Base-by-base conservation (phyloP, 2,329 filamentous ascomycete genomes). In the Aspergillus carbonarius region DNA sequence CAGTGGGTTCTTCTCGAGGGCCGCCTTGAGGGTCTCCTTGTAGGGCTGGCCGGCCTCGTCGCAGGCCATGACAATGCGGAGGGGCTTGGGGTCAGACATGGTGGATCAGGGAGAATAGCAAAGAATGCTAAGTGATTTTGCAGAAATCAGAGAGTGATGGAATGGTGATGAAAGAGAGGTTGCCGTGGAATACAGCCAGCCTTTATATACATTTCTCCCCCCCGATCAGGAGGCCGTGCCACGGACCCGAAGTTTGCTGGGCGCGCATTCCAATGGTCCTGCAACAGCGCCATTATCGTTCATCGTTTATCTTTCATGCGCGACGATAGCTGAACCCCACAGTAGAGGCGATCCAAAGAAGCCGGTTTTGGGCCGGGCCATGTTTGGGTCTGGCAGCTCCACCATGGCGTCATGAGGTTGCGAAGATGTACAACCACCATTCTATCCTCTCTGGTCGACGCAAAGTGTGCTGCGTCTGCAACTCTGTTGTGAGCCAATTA, bases 1-100 rank as follows among this genome's bases (percentile, higher is more conserved):
- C 61, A 87, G 85, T 2, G 83, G 76, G 76, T 90, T 85, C 49
- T 83, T 80, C 64, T 88, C 81, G 60, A 96, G 85, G 70, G 91
- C 87, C 54, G 82, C 80, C 72, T 90, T 91, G 78, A 96, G 88
- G 66, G 85, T 84, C 72, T 87, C 85, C 77, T 93, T 95, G 84
- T 95, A 95, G 66, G 78, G 79, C 68, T 89, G 83, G 71, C 91
- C 91, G 60, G 90, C 90, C 67, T 91, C 88, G 72, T 88, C 86
- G 72, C 82, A 81, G 74, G 85, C 86, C 67, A 88, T 81, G 68
- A 83, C 86, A 67, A 88, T 84, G 70, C 83, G 82, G 67, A 87
- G 78, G 55, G 77, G 76, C 57, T 70, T 70, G 20, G 65, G 66
- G 50, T 70, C 70, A 66, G 70, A 68, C 72, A 75, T 76, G 9